Evolutionary conservation across 2,329 filamentous ascomycete species (phyloP), one percentile per base, ranked within the genome.

Genomic region (Pestalotiopsis sp.): DNA sequence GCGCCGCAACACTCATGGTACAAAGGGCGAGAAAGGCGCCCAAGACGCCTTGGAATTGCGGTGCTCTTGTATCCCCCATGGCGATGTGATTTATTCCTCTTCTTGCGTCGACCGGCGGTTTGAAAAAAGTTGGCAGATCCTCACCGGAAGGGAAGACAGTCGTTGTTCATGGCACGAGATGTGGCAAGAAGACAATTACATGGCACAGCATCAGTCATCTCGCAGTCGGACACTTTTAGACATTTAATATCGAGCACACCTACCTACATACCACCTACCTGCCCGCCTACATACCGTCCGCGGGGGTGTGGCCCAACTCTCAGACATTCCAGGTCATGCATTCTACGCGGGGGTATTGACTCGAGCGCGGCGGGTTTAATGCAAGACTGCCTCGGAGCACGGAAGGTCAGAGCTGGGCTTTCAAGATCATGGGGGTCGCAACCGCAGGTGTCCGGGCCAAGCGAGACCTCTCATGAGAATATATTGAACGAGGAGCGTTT

Each of bases 1-100:
- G 52, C 56, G 65, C 65, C 13, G 56, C 56, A 27, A 66, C 36
- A 36, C 20, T 66, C 12, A 66, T 23, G 27, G 45, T 56, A 20
- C 17, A 25, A 13, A 36, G 13, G 12, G 45, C 36, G 7, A 66
- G 52, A 23, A 66, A 66, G 27, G 65, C 36, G 56, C 59, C 45
- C n/a, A 66, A 23, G 13, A 66, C 65, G 65, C 41, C 65, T 36
- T 66, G 31, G 9, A 66, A 56, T 25, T 66, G 65, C 14, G 52
- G 52, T 13, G 41, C 65, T 40, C 65, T 52, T 12, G 52, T 66
- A 27, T 66, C 65, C 6, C 20, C 56, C 65, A 66, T 66, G 7
- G 23, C 20, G 49, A 14, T 36, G 11, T 20, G 17, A 36, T 36
- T 17, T 20, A 4, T 20, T 7, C 11, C 20, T n/a, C 20, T 27